A percentile compares a stretch with the other conserved stretches of the same genome.
These are phyloP conservation scores for Termitomyces sp. DNA, from an alignment of 768 basidiomycete genomes.

Conservation along the genomic window DNA sequence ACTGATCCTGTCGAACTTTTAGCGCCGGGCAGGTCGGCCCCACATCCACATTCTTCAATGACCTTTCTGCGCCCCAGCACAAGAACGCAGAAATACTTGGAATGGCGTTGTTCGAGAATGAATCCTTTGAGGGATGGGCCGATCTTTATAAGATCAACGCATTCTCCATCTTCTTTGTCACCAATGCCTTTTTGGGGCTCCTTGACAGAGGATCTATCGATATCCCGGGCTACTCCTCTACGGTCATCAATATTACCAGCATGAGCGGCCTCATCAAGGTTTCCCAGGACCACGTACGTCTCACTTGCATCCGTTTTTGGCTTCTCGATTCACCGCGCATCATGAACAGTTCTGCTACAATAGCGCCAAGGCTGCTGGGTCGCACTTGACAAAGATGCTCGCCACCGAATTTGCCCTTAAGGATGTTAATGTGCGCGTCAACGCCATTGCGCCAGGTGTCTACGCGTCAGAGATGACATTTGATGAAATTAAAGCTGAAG, in stretches of 20 bases:
- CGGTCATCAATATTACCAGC: conserved; percentile 73
- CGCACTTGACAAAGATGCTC: conserved; percentile 73
- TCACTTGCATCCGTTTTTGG: not conserved
- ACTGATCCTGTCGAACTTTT: not conserved
- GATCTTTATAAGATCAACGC: conserved; percentile 63
- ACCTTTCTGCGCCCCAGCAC: conserved; percentile 51
- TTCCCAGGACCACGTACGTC: conserved; percentile 71
- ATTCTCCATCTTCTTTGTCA: conserved; percentile 74
- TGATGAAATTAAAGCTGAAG: conserved; percentile 32
- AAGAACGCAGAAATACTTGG: conserved; percentile 64
- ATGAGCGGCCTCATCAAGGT: conserved; percentile 69
- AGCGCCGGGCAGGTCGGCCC: conserved; percentile 80
- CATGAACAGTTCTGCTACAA: conserved; percentile 69
- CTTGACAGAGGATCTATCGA: conserved; percentile 70
- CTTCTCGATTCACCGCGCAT: not conserved
- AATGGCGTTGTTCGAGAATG: conserved; percentile 64
- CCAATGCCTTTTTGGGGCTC: conserved; percentile 70
- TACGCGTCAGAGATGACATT: conserved; percentile 74
- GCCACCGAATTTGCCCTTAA: conserved; percentile 73
- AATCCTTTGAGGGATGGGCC: conserved; percentile 59
- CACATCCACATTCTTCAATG: conserved; percentile 47
- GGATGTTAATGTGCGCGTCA: conserved; percentile 63
- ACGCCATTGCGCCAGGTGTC: conserved; percentile 71
- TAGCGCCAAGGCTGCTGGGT: conserved; percentile 71
- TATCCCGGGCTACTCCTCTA: conserved; percentile 49